Evolutionary conservation across 23 red algal genomes (phyloP).

Genomic region (Agarophyton chilense): DNA sequence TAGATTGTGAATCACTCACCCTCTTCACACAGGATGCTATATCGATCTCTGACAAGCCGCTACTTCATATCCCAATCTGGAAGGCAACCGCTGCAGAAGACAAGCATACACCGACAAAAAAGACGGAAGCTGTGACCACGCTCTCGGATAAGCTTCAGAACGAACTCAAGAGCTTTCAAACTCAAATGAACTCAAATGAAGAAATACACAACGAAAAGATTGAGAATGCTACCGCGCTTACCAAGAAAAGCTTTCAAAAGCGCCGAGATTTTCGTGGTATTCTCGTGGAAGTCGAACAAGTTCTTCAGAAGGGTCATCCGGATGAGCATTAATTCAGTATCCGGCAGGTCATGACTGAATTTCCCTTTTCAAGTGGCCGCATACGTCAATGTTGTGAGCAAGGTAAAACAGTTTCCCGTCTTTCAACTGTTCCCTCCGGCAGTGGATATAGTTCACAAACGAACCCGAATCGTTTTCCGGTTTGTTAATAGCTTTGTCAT

Average conservation of each 20-base stretch:
- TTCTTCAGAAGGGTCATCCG: background rate
- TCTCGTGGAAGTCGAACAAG: background rate
- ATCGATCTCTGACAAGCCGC: background rate
- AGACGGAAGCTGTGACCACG: background rate
- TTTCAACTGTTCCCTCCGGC: constrained; percentile 37
- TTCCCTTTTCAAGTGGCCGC: background rate
- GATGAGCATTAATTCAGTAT: background rate
- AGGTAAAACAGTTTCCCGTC: constrained; percentile 47
- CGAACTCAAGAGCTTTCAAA: background rate
- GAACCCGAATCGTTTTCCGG: background rate
- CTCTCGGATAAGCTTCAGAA: background rate
- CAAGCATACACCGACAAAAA: background rate
- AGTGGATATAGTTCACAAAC: constrained; percentile 8
- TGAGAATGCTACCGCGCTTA: background rate
- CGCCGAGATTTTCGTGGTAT: background rate
- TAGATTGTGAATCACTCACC: background rate
- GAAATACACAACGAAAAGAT: background rate
- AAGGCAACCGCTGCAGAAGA: background rate
- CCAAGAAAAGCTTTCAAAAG: background rate
- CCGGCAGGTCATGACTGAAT: background rate
- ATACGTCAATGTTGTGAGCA: constrained; percentile 71
- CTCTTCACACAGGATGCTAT: background rate
- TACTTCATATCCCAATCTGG: background rate
- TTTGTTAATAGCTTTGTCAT: background rate
- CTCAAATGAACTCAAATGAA: too few relatives aligned